Conservation (phyloP, 306 rosid species). For the Lathyrus sativus region DNA sequence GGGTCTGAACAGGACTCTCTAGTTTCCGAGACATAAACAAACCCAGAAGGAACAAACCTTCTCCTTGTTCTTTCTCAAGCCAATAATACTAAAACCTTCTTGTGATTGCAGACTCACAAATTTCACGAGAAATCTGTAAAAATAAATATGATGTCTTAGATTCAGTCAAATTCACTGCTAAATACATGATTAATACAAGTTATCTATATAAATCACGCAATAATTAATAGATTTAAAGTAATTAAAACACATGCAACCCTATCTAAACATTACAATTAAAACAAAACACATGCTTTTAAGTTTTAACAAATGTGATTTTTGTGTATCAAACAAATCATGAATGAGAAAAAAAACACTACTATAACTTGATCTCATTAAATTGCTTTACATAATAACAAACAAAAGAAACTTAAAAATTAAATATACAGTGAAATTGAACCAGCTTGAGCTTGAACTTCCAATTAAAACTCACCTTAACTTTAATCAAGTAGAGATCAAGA, state of each 20-base stretch:
- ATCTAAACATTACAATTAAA: background rate
- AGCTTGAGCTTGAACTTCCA: conserved; percentile 35
- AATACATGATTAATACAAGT: background rate
- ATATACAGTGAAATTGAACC: conserved; percentile 30
- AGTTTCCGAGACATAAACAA: conserved; percentile 74
- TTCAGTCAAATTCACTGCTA: conserved; percentile 7
- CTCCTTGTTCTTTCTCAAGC: conserved; percentile 54
- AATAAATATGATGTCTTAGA: conserved; percentile 2
- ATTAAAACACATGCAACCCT: conserved; percentile 4
- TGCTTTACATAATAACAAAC: background rate
- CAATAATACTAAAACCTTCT: conserved; percentile 44
- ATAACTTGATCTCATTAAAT: background rate
- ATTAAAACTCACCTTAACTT: conserved; percentile 43
- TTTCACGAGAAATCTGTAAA: conserved; percentile 52
- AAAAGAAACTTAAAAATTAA: conserved; percentile 9
- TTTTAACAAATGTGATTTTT: background rate
- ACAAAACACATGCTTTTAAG: background rate
- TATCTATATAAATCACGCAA: background rate
- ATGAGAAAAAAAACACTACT: background rate
- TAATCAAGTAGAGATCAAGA: conserved; percentile 53
- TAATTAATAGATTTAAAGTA: background rate
- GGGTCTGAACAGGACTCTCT: conserved; percentile 96
- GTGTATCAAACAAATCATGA: background rate
- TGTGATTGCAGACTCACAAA: conserved; percentile 7
- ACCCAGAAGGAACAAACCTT: conserved; percentile 53